Conservation (phyloP, 2,329 filamentous ascomycete species). For the Fusarium goolgardi region DNA sequence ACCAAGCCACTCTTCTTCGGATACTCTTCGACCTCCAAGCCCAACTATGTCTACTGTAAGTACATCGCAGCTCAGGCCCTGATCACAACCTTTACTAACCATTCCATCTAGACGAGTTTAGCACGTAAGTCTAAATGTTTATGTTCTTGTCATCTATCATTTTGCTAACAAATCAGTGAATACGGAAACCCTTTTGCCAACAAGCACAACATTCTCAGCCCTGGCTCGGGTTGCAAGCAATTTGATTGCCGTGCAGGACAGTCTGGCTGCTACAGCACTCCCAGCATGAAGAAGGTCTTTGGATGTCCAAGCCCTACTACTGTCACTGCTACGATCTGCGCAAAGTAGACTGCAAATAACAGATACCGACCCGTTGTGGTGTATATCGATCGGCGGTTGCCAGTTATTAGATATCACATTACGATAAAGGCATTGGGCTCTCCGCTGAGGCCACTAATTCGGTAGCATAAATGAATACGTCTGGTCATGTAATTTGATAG, state of each 20-base stretch:
- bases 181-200: conserved; percentile 57
- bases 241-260: conserved; percentile 55
- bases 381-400: too few species aligned
- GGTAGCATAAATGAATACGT: background rate
- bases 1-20: conserved; percentile 55
- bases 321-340: conserved; percentile 50
- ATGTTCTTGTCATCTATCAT: rapidly evolving
- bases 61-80: conserved; percentile 9
- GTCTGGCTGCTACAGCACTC: conserved; percentile 55
- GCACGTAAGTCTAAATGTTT: conserved; percentile 42
- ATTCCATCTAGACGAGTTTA: conserved; percentile 52
- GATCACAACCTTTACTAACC: conserved; percentile 9
- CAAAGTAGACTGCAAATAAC: conserved; percentile 15
- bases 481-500: background rate
- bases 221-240: conserved; percentile 52
- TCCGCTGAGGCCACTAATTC: background rate
- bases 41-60: conserved; percentile 56
- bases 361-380: rapidly evolving
- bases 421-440: background rate
- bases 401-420: background rate
- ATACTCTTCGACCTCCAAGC: conserved; percentile 54
- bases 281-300: conserved; percentile 53
- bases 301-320: conserved; percentile 56
- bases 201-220: conserved; percentile 52
- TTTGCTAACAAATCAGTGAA: conserved; percentile 32